phyloP scores from a whole-genome alignment of 768 basidiomycete species.

The Boletus speciosus region DNA sequence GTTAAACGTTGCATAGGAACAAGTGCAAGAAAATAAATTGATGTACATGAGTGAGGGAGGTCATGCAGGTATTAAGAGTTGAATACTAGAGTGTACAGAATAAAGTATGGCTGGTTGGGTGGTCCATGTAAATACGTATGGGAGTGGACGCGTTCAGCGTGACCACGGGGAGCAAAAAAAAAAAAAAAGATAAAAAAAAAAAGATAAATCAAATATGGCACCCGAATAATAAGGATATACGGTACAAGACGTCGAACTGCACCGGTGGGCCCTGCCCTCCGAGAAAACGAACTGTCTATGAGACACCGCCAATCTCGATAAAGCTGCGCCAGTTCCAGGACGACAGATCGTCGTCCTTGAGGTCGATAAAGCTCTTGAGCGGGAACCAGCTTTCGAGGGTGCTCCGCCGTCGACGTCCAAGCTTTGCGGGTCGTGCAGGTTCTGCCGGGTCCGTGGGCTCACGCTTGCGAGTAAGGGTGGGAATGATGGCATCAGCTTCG shows the following conservation, averaged over 20 bases:
- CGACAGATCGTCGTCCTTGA: conserved; percentile 46
- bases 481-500: conserved; percentile 28
- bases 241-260: background rate
- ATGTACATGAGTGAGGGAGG: background rate
- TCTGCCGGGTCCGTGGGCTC: conserved; percentile 9
- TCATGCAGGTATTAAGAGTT: conserved; percentile 8
- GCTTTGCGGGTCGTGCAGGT: conserved; percentile 5
- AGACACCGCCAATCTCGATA: conserved; percentile 49
- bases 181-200: background rate
- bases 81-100: conserved; percentile 4
- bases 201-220: conserved; percentile 9
- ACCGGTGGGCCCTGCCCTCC: conserved; percentile 8
- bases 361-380: conserved; percentile 62
- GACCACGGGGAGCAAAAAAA: background rate
- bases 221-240: conserved; percentile 7
- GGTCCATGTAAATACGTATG: conserved; percentile 24
- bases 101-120: conserved; percentile 4
- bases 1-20: background rate
- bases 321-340: conserved; percentile 61
- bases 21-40: conserved; percentile 10
- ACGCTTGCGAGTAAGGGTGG: conserved; percentile 9
- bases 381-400: conserved; percentile 54
- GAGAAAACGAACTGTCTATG: conserved; percentile 3
- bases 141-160: conserved; percentile 5
- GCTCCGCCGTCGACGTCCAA: conserved; percentile 33